phyloP scores from a whole-genome alignment of 1,139 yeast genomes.

The Debaryomycetaceae sp. region DNA sequence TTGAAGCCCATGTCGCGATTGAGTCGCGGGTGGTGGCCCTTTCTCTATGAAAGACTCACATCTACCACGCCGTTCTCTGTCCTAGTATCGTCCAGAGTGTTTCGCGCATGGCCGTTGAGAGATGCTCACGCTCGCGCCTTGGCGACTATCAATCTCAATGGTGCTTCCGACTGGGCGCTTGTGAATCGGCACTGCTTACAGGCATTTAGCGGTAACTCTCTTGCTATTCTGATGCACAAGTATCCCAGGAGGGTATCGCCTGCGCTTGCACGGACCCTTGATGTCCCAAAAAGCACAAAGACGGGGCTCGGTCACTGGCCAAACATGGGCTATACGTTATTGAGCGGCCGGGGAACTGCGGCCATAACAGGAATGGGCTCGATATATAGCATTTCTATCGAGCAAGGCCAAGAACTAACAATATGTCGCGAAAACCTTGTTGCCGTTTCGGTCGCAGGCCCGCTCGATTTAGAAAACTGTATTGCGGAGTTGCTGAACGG shows the following conservation, averaged over 20 bases:
- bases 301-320: constrained; percentile 29
- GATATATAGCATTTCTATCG: constrained; percentile 37
- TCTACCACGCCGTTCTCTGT: constrained; percentile 39
- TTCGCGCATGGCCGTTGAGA: constrained; percentile 6
- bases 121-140: constrained; percentile 22
- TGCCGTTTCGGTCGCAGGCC: constrained; percentile 43
- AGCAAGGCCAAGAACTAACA: constrained; percentile 36
- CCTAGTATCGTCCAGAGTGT: constrained; percentile 24
- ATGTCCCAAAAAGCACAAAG: constrained; percentile 10
- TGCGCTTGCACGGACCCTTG: constrained; percentile 16
- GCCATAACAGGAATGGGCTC: constrained; percentile 50
- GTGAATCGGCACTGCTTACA: constrained; percentile 36
- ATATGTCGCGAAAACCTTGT: constrained; percentile 37
- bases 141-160: constrained; percentile 39
- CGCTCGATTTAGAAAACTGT: constrained; percentile 31
- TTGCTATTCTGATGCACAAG: constrained; percentile 22
- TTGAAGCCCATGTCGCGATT: constrained; percentile 27
- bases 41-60: constrained; percentile 33
- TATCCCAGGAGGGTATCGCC: constrained; percentile 33
- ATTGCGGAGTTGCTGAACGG: too few species aligned
- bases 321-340: constrained; percentile 30
- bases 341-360: constrained; percentile 49
- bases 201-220: constrained; percentile 41
- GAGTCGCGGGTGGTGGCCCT: constrained; percentile 29
- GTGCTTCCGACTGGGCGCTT: constrained; percentile 52